A percentile compares a stretch with the other conserved stretches of the same genome.
Evolutionary conservation across 2,329 filamentous ascomycete species (phyloP).

Genomic region (Cadophora luteo-olivacea): DNA sequence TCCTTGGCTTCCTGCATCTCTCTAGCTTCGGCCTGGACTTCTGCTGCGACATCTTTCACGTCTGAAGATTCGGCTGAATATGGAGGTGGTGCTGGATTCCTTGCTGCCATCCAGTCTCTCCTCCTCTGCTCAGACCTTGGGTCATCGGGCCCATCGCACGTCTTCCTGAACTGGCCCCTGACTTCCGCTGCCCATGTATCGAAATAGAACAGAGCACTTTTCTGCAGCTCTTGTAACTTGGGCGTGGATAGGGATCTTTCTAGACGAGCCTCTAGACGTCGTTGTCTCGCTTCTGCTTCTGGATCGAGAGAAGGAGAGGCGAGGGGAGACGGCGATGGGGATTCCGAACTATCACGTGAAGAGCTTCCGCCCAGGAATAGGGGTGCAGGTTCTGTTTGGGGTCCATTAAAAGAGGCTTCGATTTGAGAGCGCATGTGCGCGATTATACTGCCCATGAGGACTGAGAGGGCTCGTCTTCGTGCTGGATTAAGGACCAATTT

Average conservation of each 20-base stretch:
- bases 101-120: conserved; percentile 43
- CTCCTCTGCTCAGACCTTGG: conserved; percentile 52
- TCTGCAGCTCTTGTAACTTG: conserved; percentile 49
- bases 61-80: conserved; percentile 33
- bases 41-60: conserved; percentile 26
- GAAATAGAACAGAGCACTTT: conserved; percentile 70
- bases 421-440: conserved; percentile 60
- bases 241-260: conserved; percentile 34
- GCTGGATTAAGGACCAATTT: conserved; percentile 59
- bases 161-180: conserved; percentile 72
- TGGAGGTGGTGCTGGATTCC: conserved; percentile 39
- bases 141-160: conserved; percentile 60
- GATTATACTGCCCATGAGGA: conserved; percentile 58
- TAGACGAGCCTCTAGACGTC: conserved; percentile 34
- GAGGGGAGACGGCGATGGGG: conserved; percentile 12
- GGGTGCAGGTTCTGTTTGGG: conserved; percentile 29
- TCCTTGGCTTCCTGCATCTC: conserved; percentile 47
- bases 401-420: conserved; percentile 46
- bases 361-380: conserved; percentile 29
- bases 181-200: conserved; percentile 79
- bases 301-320: conserved; percentile 18
- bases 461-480: conserved; percentile 57
- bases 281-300: conserved; percentile 30
- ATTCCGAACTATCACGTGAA: conserved; percentile 15
- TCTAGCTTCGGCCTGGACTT: conserved; percentile 39